Percentiles rank a stretch among this genome's conserved stretches.
Conservation (phyloP, 2,329 filamentous ascomycete species). For the Herpotrichia juniperi region DNA sequence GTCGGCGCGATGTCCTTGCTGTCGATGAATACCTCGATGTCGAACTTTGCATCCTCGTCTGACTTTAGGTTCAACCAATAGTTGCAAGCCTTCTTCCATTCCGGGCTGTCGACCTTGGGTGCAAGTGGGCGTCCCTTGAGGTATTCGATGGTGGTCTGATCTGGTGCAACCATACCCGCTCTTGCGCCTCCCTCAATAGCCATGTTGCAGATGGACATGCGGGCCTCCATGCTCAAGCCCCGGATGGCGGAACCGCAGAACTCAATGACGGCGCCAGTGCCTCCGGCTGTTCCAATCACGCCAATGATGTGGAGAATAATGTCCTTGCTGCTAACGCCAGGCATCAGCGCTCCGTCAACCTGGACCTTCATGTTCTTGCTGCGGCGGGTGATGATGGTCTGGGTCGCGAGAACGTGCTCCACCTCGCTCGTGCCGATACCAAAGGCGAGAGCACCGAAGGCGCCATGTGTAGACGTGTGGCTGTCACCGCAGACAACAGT, state of each 20-base stretch:
- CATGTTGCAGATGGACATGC: constrained; percentile 99
- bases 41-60: constrained; percentile 87
- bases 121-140: constrained; percentile 90
- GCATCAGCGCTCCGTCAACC: constrained; percentile 86
- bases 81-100: constrained; percentile 86
- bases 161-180: constrained; percentile 95
- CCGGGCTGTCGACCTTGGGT: constrained; percentile 79
- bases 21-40: constrained; percentile 87
- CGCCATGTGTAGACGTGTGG: constrained; percentile 97
- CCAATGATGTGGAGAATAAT: constrained; percentile 93
- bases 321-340: constrained; percentile 95
- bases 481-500: constrained; percentile 98
- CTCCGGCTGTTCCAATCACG: constrained; percentile 91
- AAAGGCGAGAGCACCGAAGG: constrained; percentile 92
- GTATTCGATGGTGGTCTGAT: constrained; percentile 93
- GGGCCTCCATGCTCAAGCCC: constrained; percentile 88
- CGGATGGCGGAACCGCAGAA: constrained; percentile 96
- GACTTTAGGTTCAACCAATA: constrained; percentile 90
- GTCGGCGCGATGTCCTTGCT: constrained; percentile 93
- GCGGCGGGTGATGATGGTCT: constrained; percentile 90
- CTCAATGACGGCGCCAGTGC: constrained; percentile 93
- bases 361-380: constrained; percentile 99
- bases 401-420: constrained; percentile 96
- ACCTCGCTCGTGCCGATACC: constrained; percentile 98
- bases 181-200: constrained; percentile 94